These are phyloP conservation scores for Populus hybrid DNA, from an alignment of 441 rosid species.

Conservation along the genomic window DNA sequence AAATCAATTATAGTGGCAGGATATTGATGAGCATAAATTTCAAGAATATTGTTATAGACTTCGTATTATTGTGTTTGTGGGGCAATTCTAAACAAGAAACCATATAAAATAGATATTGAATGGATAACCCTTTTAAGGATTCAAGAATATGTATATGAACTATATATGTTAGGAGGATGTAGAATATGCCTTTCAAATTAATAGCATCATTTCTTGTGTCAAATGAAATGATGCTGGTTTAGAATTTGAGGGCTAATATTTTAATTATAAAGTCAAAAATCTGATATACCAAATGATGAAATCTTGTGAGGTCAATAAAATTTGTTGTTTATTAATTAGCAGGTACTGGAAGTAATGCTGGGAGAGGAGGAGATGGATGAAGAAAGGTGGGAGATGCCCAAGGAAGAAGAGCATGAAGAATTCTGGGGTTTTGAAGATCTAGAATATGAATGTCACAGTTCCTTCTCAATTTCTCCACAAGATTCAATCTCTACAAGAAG, in stretches of 20 bases:
- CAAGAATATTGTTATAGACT: neutral
- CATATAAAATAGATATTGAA: neutral
- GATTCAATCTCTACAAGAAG: constrained; percentile 52
- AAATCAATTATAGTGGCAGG: neutral
- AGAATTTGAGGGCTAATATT: neutral
- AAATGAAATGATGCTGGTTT: neutral
- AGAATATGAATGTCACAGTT: constrained; percentile 59
- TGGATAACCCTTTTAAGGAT: neutral
- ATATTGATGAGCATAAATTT: neutral
- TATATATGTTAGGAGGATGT: too few species aligned
- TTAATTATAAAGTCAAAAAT: constrained; percentile 2
- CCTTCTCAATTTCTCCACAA: constrained; percentile 54
- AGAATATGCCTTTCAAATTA: neutral
- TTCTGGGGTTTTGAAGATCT: constrained; percentile 95
- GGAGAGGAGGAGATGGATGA: constrained; percentile 53
- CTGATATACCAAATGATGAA: neutral
- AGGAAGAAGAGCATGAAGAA: constrained; percentile 69
- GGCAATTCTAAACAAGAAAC: neutral
- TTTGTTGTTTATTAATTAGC: neutral
- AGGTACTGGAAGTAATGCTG: constrained; percentile 68
- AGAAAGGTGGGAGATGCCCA: constrained; percentile 81
- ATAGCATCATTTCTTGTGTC: neutral
- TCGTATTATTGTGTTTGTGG: neutral
- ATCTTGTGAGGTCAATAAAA: neutral
- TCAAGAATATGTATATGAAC: too few species aligned